Conservation (phyloP, 768 basidiomycete species). For the Infundibulicybe gibba region DNA sequence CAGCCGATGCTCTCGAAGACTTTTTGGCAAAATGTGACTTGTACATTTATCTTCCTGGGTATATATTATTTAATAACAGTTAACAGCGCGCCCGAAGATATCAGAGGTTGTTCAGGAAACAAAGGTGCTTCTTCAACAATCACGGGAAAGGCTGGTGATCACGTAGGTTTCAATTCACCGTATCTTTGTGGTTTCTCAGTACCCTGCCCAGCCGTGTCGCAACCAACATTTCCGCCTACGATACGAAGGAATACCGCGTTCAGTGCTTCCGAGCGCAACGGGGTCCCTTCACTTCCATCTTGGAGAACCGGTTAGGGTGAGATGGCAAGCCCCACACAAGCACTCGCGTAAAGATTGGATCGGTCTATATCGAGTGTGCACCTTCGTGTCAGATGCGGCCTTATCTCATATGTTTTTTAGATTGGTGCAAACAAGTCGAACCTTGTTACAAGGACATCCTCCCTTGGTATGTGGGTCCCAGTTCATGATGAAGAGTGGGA, state of each 20-base stretch:
- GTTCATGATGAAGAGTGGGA: conserved; percentile 93
- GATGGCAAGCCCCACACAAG: conserved; percentile 81
- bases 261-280: conserved; percentile 48
- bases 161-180: conserved; percentile 51
- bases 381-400: conserved; percentile 1
- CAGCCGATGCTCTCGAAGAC: conserved; percentile 89
- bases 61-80: conserved; percentile 3
- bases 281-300: conserved; percentile 71
- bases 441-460: conserved; percentile 79
- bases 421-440: conserved; percentile 85
- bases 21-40: conserved; percentile 85
- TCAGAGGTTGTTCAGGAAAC: conserved; percentile 93
- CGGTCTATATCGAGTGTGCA: conserved; percentile 76
- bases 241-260: conserved; percentile 77
- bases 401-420: conserved; percentile 29
- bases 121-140: conserved; percentile 86
- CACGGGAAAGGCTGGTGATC: conserved; percentile 87
- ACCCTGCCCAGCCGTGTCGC: conserved; percentile 64
- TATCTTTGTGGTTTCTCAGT: conserved; percentile 1
- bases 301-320: conserved; percentile 83
- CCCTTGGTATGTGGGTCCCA: conserved; percentile 90
- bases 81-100: conserved; percentile 78
- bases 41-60: conserved; percentile 1
- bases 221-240: conserved; percentile 75
- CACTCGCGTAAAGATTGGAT: conserved; percentile 97